Conservation (phyloP, 139 green algal species). For the Tetratostichococcus sp. region DNA sequence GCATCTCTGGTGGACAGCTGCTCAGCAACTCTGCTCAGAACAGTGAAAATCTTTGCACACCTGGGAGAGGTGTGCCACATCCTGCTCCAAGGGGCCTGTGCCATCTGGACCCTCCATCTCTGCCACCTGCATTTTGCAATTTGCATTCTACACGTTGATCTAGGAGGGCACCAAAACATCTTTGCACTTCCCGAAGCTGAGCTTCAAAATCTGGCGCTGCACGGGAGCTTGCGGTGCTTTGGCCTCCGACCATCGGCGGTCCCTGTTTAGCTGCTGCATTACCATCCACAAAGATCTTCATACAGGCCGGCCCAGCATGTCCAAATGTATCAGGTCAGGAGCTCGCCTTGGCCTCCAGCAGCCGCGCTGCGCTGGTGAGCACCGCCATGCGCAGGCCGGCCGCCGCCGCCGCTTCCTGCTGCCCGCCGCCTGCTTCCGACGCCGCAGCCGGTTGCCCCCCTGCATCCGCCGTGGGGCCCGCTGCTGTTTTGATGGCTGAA, state of each 20-base stretch:
- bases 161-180: no score
- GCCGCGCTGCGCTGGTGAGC: conserved; percentile 56
- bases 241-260: no score
- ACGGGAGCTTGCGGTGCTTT: no score
- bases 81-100: conserved; percentile 52
- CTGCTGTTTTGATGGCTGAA: no score
- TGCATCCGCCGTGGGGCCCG: not conserved
- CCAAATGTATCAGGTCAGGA: no score
- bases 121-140: conserved; percentile 4
- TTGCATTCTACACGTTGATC: not conserved
- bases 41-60: not conserved
- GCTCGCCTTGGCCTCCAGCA: conserved; percentile 60
- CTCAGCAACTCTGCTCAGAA: no score
- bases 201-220: no score
- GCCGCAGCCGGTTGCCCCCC: not conserved
- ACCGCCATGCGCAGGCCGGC: conserved; percentile 64
- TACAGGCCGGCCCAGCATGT: no score
- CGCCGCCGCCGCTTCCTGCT: conserved; percentile 25
- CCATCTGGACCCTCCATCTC: conserved; percentile 56
- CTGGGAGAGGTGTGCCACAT: conserved; percentile 9
- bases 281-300: no score
- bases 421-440: not conserved
- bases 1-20: no score
- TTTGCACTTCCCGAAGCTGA: not conserved
- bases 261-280: no score